Evolutionary conservation across 371 early-diverging fungal species (phyloP).

Genomic region (Mortierella sp.): DNA sequence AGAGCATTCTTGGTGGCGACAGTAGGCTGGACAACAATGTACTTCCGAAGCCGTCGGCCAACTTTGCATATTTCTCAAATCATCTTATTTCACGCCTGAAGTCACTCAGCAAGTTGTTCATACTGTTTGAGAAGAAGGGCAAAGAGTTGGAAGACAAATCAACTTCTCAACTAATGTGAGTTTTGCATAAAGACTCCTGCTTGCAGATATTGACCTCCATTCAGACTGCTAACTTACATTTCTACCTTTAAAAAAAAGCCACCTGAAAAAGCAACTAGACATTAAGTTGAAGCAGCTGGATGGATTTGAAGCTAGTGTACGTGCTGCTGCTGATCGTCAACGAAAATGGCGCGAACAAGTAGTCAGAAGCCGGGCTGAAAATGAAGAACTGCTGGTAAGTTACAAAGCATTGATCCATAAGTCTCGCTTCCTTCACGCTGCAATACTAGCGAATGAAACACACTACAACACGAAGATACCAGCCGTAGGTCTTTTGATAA

Average conservation of each 20-base stretch:
- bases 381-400: conserved; percentile 47
- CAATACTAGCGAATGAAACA: neutral
- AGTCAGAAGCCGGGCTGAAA: conserved; percentile 29
- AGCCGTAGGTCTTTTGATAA: conserved; percentile 4
- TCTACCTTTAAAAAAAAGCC: conserved; percentile 12
- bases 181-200: neutral
- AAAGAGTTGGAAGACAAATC: conserved; percentile 55
- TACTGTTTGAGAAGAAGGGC: conserved; percentile 52
- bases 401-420: neutral
- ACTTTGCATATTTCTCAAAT: conserved; percentile 53
- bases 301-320: conserved; percentile 34
- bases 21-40: conserved; percentile 43
- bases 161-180: conserved; percentile 31
- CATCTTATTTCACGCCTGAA: conserved; percentile 49
- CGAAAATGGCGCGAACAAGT: conserved; percentile 45
- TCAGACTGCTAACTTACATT: neutral
- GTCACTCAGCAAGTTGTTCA: conserved; percentile 45
- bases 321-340: conserved; percentile 49
- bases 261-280: conserved; percentile 53
- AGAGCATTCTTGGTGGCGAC: conserved; percentile 51
- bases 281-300: conserved; percentile 42
- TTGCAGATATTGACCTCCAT: too few species aligned
- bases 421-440: neutral
- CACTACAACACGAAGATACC: conserved; percentile 36
- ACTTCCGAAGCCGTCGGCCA: conserved; percentile 56